Conservation (phyloP, 2,329 filamentous ascomycete species). For the Alternaria angustiovoidea region DNA sequence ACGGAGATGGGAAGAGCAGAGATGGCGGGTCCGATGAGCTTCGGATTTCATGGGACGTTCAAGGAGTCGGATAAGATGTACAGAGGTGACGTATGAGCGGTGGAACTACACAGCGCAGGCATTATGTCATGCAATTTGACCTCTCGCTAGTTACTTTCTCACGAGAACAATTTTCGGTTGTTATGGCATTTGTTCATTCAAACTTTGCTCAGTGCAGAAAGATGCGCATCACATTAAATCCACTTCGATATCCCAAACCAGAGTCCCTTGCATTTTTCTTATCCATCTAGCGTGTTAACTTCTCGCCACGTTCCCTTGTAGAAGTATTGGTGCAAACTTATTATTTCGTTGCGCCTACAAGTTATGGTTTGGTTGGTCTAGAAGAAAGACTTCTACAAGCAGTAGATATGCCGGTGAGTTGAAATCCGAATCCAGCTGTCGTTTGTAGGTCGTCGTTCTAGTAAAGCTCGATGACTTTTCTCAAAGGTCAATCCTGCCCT, state of each 20-base stretch:
- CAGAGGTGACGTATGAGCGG: constrained; percentile 22
- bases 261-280: not conserved
- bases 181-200: not conserved
- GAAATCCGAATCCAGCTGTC: no score
- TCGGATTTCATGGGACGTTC: constrained; percentile 73
- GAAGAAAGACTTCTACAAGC: no score
- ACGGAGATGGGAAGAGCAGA: constrained; percentile 70
- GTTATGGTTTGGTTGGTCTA: no score
- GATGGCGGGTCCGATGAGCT: constrained; percentile 65
- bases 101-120: not conserved
- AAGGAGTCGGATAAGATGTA: constrained; percentile 24
- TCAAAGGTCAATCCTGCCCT: no score
- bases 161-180: not conserved
- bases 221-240: not conserved
- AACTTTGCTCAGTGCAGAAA: not conserved
- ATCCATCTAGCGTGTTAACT: not conserved
- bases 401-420: no score
- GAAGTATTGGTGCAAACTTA: no score
- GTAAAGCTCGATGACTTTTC: no score
- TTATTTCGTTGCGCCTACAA: no score
- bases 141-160: not conserved
- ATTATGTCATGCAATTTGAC: no score
- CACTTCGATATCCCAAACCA: not conserved
- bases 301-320: not conserved
- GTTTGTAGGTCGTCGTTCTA: no score